Base-by-base conservation (phyloP, 1,139 yeast species). In the Torulaspora globosa region DNA sequence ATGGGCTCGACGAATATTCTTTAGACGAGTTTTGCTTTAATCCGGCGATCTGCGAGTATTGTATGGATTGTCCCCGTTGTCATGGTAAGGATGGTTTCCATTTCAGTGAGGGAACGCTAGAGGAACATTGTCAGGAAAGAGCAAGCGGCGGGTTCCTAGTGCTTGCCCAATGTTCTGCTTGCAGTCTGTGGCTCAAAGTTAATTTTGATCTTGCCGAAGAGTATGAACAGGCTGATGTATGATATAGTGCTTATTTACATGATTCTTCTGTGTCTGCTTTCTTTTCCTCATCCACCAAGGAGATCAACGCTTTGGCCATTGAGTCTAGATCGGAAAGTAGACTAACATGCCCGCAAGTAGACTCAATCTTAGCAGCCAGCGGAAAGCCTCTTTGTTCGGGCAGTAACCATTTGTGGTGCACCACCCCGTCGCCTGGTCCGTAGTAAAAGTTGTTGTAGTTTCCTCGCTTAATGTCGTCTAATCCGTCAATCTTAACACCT, bases 341-440 rank as follows among this genome's bases (percentile, higher is more conserved):
- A 29, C 81, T 81, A 8, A 89, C 92, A 66, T 89, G 97, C 2
- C 96, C 96, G 37, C 78, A 69, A 2, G 71, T 74, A 43, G 84
- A 75, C 1, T 82, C 72, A 46, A 85, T 72, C 58, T 82, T 84
- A 7, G 86, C 90, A 14, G 76, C 86, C 2, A 85, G 78, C 0
- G 75, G 69, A 59, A 83, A 88, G 0, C 94, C 94, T 53, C 74
- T 73, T 23, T 71, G 68, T 57, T 83, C 84, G 0, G 97, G 96
- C 79, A 88, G 78, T 34, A 86, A 67, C 82, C 90, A 83, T 52
- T 79, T 79, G 56, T 83, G 87, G 65, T 86, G 88, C 1, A 88
- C 85, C 12, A 89, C 96, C 28, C 97, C 97, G 61, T 89, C 97
- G 6, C 97, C 97, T 8, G 89, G 89, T 0, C 95, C 96, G 62